Evolutionary conservation across 2,329 filamentous ascomycete species (phyloP), one percentile per base, ranked within the genome.

Genomic region (Fusarium subglutinans): DNA sequence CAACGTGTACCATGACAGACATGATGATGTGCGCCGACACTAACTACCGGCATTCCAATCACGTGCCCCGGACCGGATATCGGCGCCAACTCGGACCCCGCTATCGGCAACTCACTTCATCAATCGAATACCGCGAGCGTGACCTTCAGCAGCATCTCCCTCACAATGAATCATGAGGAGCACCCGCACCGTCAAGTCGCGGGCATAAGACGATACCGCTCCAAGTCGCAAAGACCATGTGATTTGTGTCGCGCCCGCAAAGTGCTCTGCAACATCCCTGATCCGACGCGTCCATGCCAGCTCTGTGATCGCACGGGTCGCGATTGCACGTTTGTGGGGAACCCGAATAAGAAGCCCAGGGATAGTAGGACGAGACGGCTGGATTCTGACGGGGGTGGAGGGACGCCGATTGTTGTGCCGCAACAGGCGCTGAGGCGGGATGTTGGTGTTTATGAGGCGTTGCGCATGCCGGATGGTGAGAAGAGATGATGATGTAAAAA

Each of bases 181-280:
- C 12, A 53, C 15, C 37, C 35, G 17, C 35, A 33, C 10, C 61
- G 61, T 20, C 61, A 64, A 62, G 38, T 64, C 10, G 61, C 61
- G 5, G 61, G 61, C 0, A 62, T 40, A n/a, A 45, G 61, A 12
- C 61, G 61, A 2, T 64, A 64, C 17, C 61, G 61, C 10, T 64
- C 61, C 6, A 64, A 64, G 8, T 64, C 61, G 0, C 61, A 64
- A 30, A 28, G 61, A 10, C 61, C 61, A 14, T 64, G 61, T 9
- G 61, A 64, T 10, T 17, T 64, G 6, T 64, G 61, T 3, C 13
- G 61, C 2, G 37, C 75, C 6, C 77, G 77, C 28, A 79, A 79
- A 41, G 77, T 73, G 4, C 71, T 79, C 8, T 78, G 77, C 62
- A 79, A 79, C 14, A 79, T 79, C 6, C 77, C 77, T 11, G 77